A percentile compares a stretch with the other conserved stretches of the same genome.
Evolutionary conservation across 1,139 yeast species (phyloP).

Genomic region (Hemisphaericaspora lyxosophila): DNA sequence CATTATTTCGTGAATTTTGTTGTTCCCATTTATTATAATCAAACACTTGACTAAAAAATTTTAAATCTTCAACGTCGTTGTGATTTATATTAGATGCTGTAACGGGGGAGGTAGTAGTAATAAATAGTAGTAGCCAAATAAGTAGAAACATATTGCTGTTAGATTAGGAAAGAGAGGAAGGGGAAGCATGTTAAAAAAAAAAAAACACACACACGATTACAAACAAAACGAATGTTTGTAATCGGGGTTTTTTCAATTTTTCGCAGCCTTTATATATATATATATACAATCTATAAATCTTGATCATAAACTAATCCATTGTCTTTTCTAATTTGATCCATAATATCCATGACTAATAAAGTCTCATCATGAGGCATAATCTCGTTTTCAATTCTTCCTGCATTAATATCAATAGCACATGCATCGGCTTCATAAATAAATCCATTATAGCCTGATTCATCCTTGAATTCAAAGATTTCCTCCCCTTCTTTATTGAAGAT

Average conservation of each 20-base stretch:
- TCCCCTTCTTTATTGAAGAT: conserved; percentile 25
- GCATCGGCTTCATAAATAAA: conserved; percentile 56
- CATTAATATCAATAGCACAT: conserved; percentile 40
- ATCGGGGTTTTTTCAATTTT: conserved; percentile 5
- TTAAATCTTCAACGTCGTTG: conserved; percentile 8
- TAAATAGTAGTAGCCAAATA: background rate
- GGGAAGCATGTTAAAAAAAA: background rate
- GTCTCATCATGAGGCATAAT: conserved; percentile 46
- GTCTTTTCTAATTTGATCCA: conserved; percentile 46
- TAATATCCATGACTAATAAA: conserved; percentile 39
- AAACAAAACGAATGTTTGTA: conserved; percentile 1
- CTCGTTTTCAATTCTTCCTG: conserved; percentile 33
- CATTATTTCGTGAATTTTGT: conserved; percentile 1
- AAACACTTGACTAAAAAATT: conserved; percentile 9
- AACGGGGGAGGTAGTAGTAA: background rate
- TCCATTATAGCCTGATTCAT: conserved; percentile 37
- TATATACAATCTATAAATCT: conserved; percentile 19
- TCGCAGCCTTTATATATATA: conserved; percentile 4
- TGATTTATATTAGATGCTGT: background rate
- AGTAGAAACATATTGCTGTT: conserved; percentile 1
- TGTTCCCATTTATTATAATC: conserved; percentile 10
- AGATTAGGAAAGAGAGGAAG: background rate
- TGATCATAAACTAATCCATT: conserved; percentile 44
- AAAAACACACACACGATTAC: too few species aligned
- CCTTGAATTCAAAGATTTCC: conserved; percentile 25